Evolutionary conservation across 1,284 basidiomycete species (phyloP).

Genomic region (Pterulicium gracile): DNA sequence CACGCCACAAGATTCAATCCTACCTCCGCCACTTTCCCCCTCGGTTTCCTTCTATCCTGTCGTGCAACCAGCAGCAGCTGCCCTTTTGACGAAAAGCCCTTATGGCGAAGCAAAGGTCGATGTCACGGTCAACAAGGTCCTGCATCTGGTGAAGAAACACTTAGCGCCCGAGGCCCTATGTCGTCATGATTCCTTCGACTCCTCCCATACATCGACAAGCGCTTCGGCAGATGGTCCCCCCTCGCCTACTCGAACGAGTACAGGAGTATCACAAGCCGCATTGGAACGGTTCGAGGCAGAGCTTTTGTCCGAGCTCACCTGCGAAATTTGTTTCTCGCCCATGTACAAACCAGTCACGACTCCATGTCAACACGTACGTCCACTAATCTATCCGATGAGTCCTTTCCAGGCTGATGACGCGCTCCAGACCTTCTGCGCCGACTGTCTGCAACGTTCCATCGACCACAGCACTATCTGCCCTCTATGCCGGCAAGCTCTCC

Average conservation of each 20-base stretch:
- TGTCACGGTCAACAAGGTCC: not conserved
- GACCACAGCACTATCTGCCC: constrained; percentile 82
- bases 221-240: no score
- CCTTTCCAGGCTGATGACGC: constrained; percentile 12
- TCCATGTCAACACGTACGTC: constrained; percentile 83
- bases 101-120: not conserved
- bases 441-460: constrained; percentile 81
- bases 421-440: constrained; percentile 77
- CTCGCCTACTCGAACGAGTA: no score
- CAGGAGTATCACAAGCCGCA: constrained; percentile 15
- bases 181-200: constrained; percentile 12
- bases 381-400: constrained; percentile 6
- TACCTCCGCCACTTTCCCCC: not conserved
- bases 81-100: not conserved
- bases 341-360: constrained; percentile 85
- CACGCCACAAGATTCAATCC: not conserved
- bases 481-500: constrained; percentile 72
- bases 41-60: constrained; percentile 1
- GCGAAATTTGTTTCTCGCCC: constrained; percentile 84
- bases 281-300: constrained; percentile 51
- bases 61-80: not conserved
- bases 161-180: constrained; percentile 19
- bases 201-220: no score
- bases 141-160: constrained; percentile 8
- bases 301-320: constrained; percentile 66